Evolutionary conservation across 2,329 filamentous ascomycete genomes (phyloP), one percentile per base, ranked within the genome.

Genomic region (Mollisia scopiformis): DNA sequence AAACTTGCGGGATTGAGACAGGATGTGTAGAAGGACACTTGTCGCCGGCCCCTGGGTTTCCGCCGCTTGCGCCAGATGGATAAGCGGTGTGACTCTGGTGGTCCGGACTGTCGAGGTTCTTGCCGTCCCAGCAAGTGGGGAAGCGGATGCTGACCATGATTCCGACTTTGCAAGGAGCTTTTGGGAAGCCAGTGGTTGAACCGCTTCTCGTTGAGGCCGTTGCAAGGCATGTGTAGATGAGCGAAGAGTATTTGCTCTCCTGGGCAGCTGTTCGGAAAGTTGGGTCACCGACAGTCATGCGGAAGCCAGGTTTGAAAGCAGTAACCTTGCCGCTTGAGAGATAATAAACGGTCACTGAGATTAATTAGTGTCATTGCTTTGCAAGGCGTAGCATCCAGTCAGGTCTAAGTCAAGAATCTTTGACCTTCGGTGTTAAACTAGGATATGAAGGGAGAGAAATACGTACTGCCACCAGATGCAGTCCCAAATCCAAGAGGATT

Each of bases 81-180:
- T 59, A 59, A 6, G 57, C 54, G 41, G 43, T 41, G 41, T 56
- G 54, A 16, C 31, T 28, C 49, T 56, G 37, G 28, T 67, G 65
- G 39, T 67, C 62, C 19, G 63, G 50, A 28, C 60, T 59, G 31
- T 59, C 51, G 6, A 59, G 50, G 27, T 59, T 43, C 7, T 53
- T 49, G 13, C 65, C 66, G 31, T 68, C 62, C 66, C 66, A 68
- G 55, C 66, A 68, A 30, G 62, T 62, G 21, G 65, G 65, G 52
- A 75, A 74, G 14, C 71, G 66, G 27, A 74, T 55, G 31, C 71
- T 73, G 6, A 69, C 68, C 67, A 72, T 72, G 21, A 74, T 74
- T 4, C 73, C 72, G 2, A 66, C 68, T 13, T 68, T 63, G 35
- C 73, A 75, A 4, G 71, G 68, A n/a, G 25, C 27, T 16, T 58